A percentile compares a stretch with the other conserved stretches of the same genome.
phyloP scores from a whole-genome alignment of 805 yeast genomes.

The Lachancea mirantina region DNA sequence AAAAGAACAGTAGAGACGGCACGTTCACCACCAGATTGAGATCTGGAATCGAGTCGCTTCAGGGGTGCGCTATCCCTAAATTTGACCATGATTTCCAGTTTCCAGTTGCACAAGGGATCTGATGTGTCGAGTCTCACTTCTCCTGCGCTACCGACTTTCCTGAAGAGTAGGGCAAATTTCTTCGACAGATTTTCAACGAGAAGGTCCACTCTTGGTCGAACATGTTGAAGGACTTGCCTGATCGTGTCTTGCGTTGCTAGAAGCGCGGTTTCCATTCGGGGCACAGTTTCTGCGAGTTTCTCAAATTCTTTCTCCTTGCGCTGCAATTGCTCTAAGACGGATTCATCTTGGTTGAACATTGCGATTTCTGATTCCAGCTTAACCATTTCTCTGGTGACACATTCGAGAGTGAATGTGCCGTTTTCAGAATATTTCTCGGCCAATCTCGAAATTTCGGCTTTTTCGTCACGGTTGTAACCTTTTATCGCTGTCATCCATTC shows the following conservation, averaged over 20 bases:
- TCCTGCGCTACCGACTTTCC: slow-evolving; percentile 82
- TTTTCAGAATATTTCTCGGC: slow-evolving; percentile 34
- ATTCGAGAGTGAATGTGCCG: slow-evolving; percentile 34
- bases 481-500: slow-evolving; percentile 26
- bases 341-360: slow-evolving; percentile 33
- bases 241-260: slow-evolving; percentile 34
- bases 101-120: slow-evolving; percentile 61
- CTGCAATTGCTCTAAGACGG: slow-evolving; percentile 32
- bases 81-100: slow-evolving; percentile 72
- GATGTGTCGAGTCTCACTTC: slow-evolving; percentile 53
- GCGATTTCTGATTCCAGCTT: slow-evolving; percentile 41
- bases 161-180: slow-evolving; percentile 61
- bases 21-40: slow-evolving; percentile 97
- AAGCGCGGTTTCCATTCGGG: slow-evolving; percentile 17
- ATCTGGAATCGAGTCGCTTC: slow-evolving; percentile 68
- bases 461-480: slow-evolving; percentile 35
- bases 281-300: slow-evolving; percentile 18
- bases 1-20: slow-evolving; percentile 91
- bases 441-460: slow-evolving; percentile 33
- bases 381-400: slow-evolving; percentile 36
- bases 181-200: slow-evolving; percentile 51
- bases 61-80: slow-evolving; percentile 74
- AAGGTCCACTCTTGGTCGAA: slow-evolving; percentile 45
- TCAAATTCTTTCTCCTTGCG: slow-evolving; percentile 21
- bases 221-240: slow-evolving; percentile 53